Evolutionary conservation across 2,329 filamentous ascomycete species (phyloP).

Genomic region (Ascochyta pisi): DNA sequence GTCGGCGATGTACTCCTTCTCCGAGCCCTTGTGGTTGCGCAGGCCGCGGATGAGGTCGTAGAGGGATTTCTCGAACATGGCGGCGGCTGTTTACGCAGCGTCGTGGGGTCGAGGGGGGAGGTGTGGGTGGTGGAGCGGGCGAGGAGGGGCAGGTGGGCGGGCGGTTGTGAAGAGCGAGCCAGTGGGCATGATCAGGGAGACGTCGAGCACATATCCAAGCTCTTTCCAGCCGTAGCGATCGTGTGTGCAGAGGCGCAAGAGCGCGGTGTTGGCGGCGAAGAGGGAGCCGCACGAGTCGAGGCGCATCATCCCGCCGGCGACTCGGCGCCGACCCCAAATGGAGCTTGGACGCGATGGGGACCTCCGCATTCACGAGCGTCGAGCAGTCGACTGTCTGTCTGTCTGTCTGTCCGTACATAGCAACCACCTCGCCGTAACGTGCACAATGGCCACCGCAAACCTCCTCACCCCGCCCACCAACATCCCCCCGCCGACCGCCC

Average conservation of each 20-base stretch:
- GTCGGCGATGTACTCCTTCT: slow-evolving; percentile 93
- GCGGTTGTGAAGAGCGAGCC: slow-evolving; percentile 30
- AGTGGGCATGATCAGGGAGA: slow-evolving; percentile 43
- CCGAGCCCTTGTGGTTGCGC: slow-evolving; percentile 92
- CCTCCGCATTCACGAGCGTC: slow-evolving; percentile 18
- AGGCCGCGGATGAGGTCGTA: slow-evolving; percentile 98
- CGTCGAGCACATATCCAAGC: slow-evolving; percentile 4
- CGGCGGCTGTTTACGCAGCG: slow-evolving; percentile 16
- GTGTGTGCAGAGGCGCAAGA: background rate
- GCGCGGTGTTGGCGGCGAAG: slow-evolving; percentile 8
- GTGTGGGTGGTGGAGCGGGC: slow-evolving; percentile 1
- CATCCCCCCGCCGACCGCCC: slow-evolving; percentile 49
- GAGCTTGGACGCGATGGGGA: slow-evolving; percentile 18
- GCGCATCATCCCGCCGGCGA: slow-evolving; percentile 12
- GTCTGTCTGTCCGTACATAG: background rate
- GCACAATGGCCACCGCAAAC: slow-evolving; percentile 42
- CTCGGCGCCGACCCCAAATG: slow-evolving; percentile 3
- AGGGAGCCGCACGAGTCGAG: background rate
- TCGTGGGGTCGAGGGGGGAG: background rate
- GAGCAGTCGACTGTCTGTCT: no score
- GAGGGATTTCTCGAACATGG: slow-evolving; percentile 97
- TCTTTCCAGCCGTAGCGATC: background rate
- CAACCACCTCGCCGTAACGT: slow-evolving; percentile 4
- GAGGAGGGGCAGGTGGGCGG: slow-evolving; percentile 18
- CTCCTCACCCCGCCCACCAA: slow-evolving; percentile 51